Evolutionary conservation across 2,329 filamentous ascomycete species (phyloP).

Genomic region (Tolypocladium nubicola): DNA sequence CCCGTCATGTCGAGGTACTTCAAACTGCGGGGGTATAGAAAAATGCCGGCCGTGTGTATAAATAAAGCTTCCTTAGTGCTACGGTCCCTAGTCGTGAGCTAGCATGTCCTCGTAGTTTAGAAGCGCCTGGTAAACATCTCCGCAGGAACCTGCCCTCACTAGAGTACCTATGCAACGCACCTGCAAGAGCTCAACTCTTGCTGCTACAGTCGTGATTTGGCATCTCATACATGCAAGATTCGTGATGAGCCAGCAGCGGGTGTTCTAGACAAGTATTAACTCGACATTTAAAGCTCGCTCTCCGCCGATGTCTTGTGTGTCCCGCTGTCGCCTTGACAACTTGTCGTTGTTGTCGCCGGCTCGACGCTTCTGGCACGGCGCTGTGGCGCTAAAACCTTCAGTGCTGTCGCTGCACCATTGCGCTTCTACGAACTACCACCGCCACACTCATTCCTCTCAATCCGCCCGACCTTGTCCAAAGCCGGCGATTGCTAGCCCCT

Average conservation of each 20-base stretch:
- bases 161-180: not conserved
- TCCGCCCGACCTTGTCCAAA: not conserved
- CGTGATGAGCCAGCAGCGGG: not conserved
- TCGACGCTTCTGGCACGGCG: not conserved
- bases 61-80: not conserved
- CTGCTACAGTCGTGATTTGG: not conserved
- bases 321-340: not conserved
- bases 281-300: not conserved
- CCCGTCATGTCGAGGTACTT: not conserved
- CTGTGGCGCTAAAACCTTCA: not conserved
- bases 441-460: not conserved
- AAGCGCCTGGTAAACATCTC: no score
- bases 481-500: not conserved
- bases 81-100: not conserved
- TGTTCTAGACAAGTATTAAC: not conserved
- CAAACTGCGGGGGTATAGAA: not conserved
- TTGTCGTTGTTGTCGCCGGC: not conserved
- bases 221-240: not conserved
- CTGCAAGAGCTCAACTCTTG: not conserved
- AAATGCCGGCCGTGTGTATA: no score
- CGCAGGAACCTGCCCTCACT: no score
- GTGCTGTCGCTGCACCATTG: not conserved
- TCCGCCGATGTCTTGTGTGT: not conserved
- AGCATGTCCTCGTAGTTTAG: no score
- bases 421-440: no score